These are phyloP conservation scores for Suillus variegatus DNA, from an alignment of 768 basidiomycete genomes.

Conservation along the genomic window DNA sequence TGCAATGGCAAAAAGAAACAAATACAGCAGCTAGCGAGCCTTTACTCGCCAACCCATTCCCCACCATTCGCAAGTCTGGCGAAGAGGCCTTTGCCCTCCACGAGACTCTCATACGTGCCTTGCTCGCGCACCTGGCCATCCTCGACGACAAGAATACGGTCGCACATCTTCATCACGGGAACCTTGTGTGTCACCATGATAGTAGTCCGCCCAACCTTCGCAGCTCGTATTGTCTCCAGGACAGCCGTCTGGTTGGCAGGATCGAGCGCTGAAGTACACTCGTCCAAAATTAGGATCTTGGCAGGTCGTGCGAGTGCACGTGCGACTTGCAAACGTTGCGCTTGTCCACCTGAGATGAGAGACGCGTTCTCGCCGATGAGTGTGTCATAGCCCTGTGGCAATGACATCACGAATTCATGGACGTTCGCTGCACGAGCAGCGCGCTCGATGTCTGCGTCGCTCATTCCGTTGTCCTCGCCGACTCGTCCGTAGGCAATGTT, in stretches of 20 bases:
- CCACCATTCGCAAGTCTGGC: constrained; percentile 77
- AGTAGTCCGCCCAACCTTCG: constrained; percentile 75
- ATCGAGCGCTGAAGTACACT: constrained; percentile 94
- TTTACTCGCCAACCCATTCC: constrained; percentile 52
- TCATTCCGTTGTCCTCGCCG: constrained; percentile 47
- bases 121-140: constrained; percentile 80
- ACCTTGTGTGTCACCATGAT: constrained; percentile 94
- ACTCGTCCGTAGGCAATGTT: constrained; percentile 76
- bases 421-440: constrained; percentile 82
- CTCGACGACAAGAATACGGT: constrained; percentile 79
- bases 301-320: constrained; percentile 80
- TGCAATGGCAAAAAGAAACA: not conserved
- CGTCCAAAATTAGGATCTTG: constrained; percentile 83
- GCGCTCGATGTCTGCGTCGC: constrained; percentile 56
- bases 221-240: constrained; percentile 68
- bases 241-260: constrained; percentile 81
- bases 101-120: constrained; percentile 71
- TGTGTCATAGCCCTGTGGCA: constrained; percentile 88
- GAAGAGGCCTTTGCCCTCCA: constrained; percentile 71
- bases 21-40: not conserved
- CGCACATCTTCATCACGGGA: constrained; percentile 89
- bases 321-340: constrained; percentile 90
- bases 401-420: constrained; percentile 80
- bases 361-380: constrained; percentile 87
- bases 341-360: constrained; percentile 93